Percentiles rank a stretch among this genome's conserved stretches.
phyloP scores from a whole-genome alignment of 139 green algal genomes.

The Tetradesmus lagerheimii region DNA sequence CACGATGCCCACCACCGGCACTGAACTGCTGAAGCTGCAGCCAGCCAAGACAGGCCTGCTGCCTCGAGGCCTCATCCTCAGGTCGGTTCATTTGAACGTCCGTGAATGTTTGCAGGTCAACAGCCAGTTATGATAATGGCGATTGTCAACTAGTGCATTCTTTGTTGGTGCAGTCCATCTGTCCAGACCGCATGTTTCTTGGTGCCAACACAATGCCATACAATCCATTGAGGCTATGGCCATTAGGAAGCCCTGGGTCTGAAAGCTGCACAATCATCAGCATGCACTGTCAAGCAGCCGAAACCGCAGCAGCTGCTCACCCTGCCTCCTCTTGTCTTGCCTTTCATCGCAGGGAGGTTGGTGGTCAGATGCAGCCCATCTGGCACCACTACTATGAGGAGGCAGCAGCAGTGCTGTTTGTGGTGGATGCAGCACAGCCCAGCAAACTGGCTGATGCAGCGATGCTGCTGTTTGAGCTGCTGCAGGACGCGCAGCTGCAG shows the following conservation, averaged over 20 bases:
- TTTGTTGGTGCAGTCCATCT: too few relatives aligned
- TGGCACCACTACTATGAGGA: conserved; percentile 51
- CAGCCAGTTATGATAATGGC: too few relatives aligned
- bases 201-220: background rate
- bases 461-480: conserved; percentile 23
- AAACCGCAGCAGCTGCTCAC: background rate
- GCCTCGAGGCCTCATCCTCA: background rate
- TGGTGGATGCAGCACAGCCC: conserved; percentile 35
- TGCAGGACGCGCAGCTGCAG: conserved; percentile 17
- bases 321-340: too few relatives aligned
- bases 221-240: background rate
- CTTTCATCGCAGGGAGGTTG: conserved; percentile 50
- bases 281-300: background rate
- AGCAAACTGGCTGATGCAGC: background rate
- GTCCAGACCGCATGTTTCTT: too few relatives aligned
- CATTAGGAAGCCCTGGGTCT: too few relatives aligned
- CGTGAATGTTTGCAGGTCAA: background rate
- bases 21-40: conserved; percentile 7
- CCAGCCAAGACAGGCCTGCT: background rate
- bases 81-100: too few relatives aligned
- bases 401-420: conserved; percentile 41
- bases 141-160: too few relatives aligned
- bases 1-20: conserved; percentile 36
- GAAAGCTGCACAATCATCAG: background rate
- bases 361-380: conserved; percentile 49